Evolutionary conservation across 768 basidiomycete species (phyloP).

Genomic region (Lepiota venenata): DNA sequence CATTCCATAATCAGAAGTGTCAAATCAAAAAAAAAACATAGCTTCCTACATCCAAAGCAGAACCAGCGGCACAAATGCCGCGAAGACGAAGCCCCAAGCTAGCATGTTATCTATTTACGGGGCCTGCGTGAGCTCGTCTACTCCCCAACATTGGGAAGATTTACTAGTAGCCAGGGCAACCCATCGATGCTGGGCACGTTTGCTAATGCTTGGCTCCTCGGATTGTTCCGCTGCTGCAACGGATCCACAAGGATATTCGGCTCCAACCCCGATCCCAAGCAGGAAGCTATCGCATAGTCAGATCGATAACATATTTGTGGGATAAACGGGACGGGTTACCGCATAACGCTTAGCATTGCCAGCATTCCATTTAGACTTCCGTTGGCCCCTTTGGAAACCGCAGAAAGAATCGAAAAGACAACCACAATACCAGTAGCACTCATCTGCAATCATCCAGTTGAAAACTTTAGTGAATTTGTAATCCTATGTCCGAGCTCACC

Average conservation of each 20-base stretch:
- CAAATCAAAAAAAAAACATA: neutral
- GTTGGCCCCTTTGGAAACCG: conserved; percentile 77
- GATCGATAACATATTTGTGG: neutral
- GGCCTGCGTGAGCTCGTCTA: neutral
- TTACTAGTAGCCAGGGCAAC: conserved; percentile 86
- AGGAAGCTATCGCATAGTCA: conserved; percentile 53
- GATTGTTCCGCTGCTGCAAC: conserved; percentile 88
- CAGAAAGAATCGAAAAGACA: conserved; percentile 81
- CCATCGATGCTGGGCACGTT: conserved; percentile 81
- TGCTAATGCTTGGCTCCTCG: conserved; percentile 74
- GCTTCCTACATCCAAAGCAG: conserved; percentile 81
- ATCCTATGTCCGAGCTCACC: conserved; percentile 36
- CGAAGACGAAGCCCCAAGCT: conserved; percentile 75
- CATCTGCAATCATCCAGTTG: conserved; percentile 49
- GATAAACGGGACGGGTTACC: conserved; percentile 36
- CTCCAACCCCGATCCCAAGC: conserved; percentile 84
- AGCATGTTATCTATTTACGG: conserved; percentile 68
- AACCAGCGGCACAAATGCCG: conserved; percentile 79
- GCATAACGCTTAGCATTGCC: conserved; percentile 76
- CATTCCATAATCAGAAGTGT: conserved; percentile 1
- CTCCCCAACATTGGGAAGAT: conserved; percentile 15
- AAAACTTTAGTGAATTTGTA: neutral
- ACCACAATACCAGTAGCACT: conserved; percentile 78
- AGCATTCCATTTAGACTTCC: conserved; percentile 65
- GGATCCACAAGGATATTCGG: conserved; percentile 87